Evolutionary conservation across 1,284 basidiomycete species (phyloP), one percentile per base, ranked within the genome.

Genomic region (Termitomyces sp.): DNA sequence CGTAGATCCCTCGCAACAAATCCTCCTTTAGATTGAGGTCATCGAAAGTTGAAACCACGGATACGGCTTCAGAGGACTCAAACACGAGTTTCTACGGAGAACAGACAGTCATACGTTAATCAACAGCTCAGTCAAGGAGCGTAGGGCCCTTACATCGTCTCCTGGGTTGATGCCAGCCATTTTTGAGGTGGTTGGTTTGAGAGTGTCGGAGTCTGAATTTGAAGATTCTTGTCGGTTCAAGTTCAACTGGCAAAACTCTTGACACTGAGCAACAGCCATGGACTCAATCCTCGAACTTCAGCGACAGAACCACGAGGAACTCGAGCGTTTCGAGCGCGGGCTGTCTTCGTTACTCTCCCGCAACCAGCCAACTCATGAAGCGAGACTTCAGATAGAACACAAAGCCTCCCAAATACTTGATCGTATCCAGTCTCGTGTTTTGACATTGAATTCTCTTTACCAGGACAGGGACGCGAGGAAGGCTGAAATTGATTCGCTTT

Each of bases 11-110:
- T 57, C 97, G 87, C 47, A 98, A 73, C 40, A 99, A 82, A 69
- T 98, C 94, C 70, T 96, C 93, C 74, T 98, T 97, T 64, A 99
- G 72, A 58, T 86, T 88, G 55, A 98, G 86, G 73, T 95, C 91
- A 70, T 97, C 95, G 71, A 95, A 94, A 51, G 86, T 89, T 42
- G 86, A 86, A 52, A 90, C 77, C 43, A 91, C 88, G 35, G 91
- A 88, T 64, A 99, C 88, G 16, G 91, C 86, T 74, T 99, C 96
- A 50, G 94, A 97, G 42, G 94, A 97, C 76, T 99, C 97, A 65
- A 99, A 99, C 16, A 94, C 86, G 64, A 98, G 88, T 88, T 97
- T 95, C 80, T 89, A 48, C 14, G 6, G 37, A 3, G 2, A 8
- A n/a, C 50, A 18, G 10, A 14, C 24, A 3, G 26, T 26, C 1